Evolutionary conservation across 257 asterid genomes (phyloP).

Genomic region (Striga asiatica): DNA sequence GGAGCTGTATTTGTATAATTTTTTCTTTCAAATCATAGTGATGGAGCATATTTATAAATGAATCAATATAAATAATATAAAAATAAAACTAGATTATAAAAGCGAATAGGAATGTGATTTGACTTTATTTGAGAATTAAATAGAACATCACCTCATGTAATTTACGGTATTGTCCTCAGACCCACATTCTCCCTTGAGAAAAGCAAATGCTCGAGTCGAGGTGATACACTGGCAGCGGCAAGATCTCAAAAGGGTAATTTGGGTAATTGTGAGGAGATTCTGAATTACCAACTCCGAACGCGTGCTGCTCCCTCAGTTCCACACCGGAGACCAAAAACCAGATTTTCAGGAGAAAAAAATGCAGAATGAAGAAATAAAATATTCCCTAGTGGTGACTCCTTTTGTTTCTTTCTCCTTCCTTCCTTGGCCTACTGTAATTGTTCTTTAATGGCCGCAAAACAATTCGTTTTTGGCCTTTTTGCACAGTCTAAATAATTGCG

Average conservation of each 20-base stretch:
- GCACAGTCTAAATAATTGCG: neutral
- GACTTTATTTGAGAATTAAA: too few species aligned
- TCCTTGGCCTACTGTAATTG: slow-evolving; percentile 1
- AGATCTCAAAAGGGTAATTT: neutral
- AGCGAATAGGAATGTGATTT: neutral
- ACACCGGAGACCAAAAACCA: neutral
- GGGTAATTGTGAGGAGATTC: slow-evolving; percentile 16
- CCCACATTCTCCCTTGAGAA: neutral
- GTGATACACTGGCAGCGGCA: neutral
- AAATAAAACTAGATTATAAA: neutral
- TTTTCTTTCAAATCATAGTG: too few species aligned
- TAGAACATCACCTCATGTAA: neutral
- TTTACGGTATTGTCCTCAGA: neutral
- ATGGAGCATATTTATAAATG: too few species aligned
- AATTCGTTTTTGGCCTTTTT: neutral
- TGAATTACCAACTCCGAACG: neutral
- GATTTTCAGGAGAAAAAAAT: slow-evolving; percentile 9
- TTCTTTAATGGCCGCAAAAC: slow-evolving; percentile 2
- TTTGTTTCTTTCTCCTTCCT: neutral
- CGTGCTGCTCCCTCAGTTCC: slow-evolving; percentile 5
- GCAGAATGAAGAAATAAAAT: neutral
- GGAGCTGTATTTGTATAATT: too few species aligned
- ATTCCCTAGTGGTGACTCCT: neutral
- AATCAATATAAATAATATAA: too few species aligned
- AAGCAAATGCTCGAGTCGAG: neutral